These are phyloP conservation scores for Endoconidiophora laricicola DNA, from an alignment of 2,329 filamentous ascomycete genomes.

Conservation along the genomic window DNA sequence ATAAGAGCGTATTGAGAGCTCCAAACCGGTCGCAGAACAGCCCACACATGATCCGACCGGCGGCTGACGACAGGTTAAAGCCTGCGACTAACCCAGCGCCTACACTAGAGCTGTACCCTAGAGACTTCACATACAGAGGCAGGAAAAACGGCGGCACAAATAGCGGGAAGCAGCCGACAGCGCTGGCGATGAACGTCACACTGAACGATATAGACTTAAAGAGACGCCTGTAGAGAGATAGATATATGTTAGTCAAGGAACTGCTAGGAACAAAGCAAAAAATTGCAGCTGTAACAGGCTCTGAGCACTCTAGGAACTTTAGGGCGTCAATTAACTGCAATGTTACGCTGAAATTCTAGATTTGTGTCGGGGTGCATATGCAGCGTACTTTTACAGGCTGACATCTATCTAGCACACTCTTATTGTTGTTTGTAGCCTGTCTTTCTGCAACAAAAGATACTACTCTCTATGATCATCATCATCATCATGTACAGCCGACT, in stretches of 20 bases:
- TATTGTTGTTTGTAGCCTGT: too few species aligned
- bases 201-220: slow-evolving; percentile 35
- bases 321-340: too few species aligned
- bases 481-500: too few species aligned
- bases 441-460: too few species aligned
- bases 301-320: not conserved
- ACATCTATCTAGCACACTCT: too few species aligned
- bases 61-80: slow-evolving; percentile 43
- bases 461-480: not conserved
- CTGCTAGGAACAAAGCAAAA: too few species aligned
- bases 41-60: slow-evolving; percentile 39
- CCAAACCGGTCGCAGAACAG: slow-evolving; percentile 37
- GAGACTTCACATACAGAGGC: slow-evolving; percentile 35
- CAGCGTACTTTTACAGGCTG: too few species aligned
- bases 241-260: not conserved
- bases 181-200: slow-evolving; percentile 35
- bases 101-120: slow-evolving; percentile 34
- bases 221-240: slow-evolving; percentile 23
- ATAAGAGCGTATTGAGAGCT: slow-evolving; percentile 36
- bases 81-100: slow-evolving; percentile 42
- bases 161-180: slow-evolving; percentile 41
- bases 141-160: slow-evolving; percentile 46
- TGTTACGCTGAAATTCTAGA: too few species aligned
- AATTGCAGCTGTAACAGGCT: not conserved
- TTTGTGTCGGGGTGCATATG: too few species aligned